These are phyloP conservation scores for Pichia sp. DNA, from an alignment of 1,139 yeast species.

Conservation along the genomic window DNA sequence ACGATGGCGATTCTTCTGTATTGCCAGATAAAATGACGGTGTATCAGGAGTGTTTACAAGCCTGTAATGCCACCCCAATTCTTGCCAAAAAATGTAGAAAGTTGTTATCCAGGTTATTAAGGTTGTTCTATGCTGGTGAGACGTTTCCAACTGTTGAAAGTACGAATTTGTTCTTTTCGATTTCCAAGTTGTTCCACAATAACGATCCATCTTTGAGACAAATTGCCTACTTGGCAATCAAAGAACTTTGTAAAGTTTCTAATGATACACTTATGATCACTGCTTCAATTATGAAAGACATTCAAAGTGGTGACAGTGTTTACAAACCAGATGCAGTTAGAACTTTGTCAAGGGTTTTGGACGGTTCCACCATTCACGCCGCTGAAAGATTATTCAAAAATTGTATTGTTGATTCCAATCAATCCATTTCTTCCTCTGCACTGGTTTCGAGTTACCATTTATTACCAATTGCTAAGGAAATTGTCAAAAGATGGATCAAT, in stretches of 20 bases:
- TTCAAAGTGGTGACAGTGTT: constrained; percentile 78
- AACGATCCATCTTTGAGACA: constrained; percentile 88
- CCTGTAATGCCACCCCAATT: constrained; percentile 88
- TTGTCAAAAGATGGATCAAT: constrained; percentile 87
- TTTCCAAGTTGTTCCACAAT: constrained; percentile 91
- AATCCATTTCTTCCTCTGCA: constrained; percentile 87
- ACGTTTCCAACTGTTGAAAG: constrained; percentile 84
- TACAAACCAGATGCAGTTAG: constrained; percentile 95
- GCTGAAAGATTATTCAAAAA: constrained; percentile 91
- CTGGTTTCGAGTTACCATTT: constrained; percentile 84
- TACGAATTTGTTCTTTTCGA: constrained; percentile 85
- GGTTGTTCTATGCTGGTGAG: constrained; percentile 77
- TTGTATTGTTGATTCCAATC: constrained; percentile 87
- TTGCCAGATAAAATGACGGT: constrained; percentile 94
- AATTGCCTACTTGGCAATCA: constrained; percentile 86
- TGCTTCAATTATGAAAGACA: constrained; percentile 95
- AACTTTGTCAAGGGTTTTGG: constrained; percentile 83
- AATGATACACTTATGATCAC: constrained; percentile 97
- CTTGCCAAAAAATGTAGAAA: constrained; percentile 81
- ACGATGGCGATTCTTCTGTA: constrained; percentile 57
- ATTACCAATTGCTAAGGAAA: constrained; percentile 82
- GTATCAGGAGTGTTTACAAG: constrained; percentile 90
- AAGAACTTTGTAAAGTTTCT: constrained; percentile 77
- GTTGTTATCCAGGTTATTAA: constrained; percentile 62
- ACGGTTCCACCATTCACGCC: constrained; percentile 86